Percentiles rank a stretch among this genome's conserved stretches.
These are phyloP conservation scores for Teratosphaeria destructans DNA, from an alignment of 2,329 filamentous ascomycete genomes.

Conservation along the genomic window DNA sequence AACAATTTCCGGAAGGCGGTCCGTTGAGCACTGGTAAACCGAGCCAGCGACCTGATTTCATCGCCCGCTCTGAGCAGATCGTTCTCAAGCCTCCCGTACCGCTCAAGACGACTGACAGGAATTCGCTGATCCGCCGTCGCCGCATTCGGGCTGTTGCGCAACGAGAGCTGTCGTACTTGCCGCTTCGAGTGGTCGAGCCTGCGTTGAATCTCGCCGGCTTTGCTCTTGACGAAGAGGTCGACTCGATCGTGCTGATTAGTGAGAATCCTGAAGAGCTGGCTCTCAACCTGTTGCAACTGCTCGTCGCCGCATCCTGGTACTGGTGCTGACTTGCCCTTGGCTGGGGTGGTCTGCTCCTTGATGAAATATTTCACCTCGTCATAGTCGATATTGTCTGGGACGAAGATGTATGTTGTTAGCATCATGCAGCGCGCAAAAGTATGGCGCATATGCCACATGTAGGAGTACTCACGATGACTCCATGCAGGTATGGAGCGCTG, in stretches of 20 bases:
- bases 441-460: not conserved
- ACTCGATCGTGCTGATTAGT: slow-evolving; percentile 65
- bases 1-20: slow-evolving; percentile 72
- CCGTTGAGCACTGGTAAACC: slow-evolving; percentile 64
- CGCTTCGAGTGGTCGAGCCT: slow-evolving; percentile 39
- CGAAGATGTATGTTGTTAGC: slow-evolving; percentile 4
- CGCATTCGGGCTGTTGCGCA: slow-evolving; percentile 9
- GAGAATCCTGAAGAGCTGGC: slow-evolving; percentile 61
- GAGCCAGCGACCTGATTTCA: slow-evolving; percentile 58
- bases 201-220: slow-evolving; percentile 65
- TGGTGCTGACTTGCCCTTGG: slow-evolving; percentile 58
- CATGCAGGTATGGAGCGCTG: slow-evolving; percentile 72
- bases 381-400: slow-evolving; percentile 74
- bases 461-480: slow-evolving; percentile 53
- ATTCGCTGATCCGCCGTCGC: slow-evolving; percentile 23
- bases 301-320: slow-evolving; percentile 57
- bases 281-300: slow-evolving; percentile 45
- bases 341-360: slow-evolving; percentile 64
- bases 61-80: slow-evolving; percentile 51
- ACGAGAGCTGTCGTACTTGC: slow-evolving; percentile 17
- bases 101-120: slow-evolving; percentile 36
- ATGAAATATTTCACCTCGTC: slow-evolving; percentile 78
- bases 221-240: slow-evolving; percentile 68
- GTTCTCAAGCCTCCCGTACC: slow-evolving; percentile 41
- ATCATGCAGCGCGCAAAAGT: not conserved